Evolutionary conservation across 192 early-diverging fungal genomes (phyloP).

Genomic region (Coemansia sp.): DNA sequence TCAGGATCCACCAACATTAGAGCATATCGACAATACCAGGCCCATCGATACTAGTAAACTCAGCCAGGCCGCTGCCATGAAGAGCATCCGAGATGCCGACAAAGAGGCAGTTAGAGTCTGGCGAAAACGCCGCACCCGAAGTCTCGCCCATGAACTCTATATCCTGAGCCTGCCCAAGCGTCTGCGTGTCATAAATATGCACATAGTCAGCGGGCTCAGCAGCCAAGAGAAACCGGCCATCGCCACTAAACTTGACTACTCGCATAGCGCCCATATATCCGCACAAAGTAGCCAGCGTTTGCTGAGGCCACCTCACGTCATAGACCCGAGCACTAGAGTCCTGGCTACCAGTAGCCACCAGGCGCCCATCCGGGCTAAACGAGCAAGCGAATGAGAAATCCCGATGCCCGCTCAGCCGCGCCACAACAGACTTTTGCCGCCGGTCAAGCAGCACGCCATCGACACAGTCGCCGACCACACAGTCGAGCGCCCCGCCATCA

Average conservation of each 20-base stretch:
- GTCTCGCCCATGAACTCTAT: conserved; percentile 57
- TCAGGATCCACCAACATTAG: background rate
- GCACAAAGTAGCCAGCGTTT: conserved; percentile 29
- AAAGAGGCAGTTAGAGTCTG: conserved; percentile 51
- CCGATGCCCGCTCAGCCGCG: conserved; percentile 39
- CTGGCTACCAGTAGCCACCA: conserved; percentile 57
- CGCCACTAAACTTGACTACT: conserved; percentile 38
- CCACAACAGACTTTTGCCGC: conserved; percentile 1
- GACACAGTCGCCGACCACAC: conserved; percentile 52
- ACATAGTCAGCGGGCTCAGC: conserved; percentile 59
- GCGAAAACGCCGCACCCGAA: conserved; percentile 49
- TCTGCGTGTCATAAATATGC: conserved; percentile 39
- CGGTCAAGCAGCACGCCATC: conserved; percentile 38
- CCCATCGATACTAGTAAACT: conserved; percentile 21
- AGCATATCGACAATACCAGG: background rate
- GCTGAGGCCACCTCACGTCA: conserved; percentile 46
- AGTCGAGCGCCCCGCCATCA: conserved; percentile 30
- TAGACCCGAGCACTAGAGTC: conserved; percentile 55
- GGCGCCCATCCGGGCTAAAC: conserved; percentile 46
- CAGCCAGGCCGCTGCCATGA: conserved; percentile 36
- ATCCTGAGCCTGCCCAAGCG: conserved; percentile 36
- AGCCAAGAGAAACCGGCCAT: conserved; percentile 43
- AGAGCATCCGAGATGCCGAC: conserved; percentile 47
- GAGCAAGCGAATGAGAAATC: conserved; percentile 54
- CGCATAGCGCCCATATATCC: conserved; percentile 56